A percentile compares a stretch with the other conserved stretches of the same genome.
Evolutionary conservation across 1,284 basidiomycete species (phyloP).

Genomic region (Ustilago bromivora): DNA sequence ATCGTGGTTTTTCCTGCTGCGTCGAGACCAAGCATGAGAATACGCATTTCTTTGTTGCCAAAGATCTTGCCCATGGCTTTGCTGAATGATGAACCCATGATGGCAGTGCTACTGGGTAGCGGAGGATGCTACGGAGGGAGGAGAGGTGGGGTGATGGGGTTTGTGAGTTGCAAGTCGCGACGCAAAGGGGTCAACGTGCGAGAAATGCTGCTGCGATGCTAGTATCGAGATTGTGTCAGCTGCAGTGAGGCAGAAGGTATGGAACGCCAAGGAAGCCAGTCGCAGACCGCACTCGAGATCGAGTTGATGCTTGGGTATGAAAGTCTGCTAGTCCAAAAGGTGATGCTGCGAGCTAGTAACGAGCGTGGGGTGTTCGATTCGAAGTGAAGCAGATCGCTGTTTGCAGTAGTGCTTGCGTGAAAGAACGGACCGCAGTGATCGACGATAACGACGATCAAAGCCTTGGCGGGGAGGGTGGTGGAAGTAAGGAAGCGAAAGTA

Average conservation of each 20-base stretch:
- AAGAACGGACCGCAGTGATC: background rate
- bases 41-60: slow-evolving; percentile 99
- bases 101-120: background rate
- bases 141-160: background rate
- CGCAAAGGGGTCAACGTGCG: background rate
- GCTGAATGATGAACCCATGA: slow-evolving; percentile 72
- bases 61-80: slow-evolving; percentile 86
- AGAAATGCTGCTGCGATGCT: background rate
- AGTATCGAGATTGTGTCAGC: background rate
- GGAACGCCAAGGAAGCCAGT: background rate
- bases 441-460: background rate
- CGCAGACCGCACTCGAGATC: background rate
- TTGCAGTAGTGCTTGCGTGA: background rate
- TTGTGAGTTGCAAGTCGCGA: too few relatives aligned
- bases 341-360: background rate
- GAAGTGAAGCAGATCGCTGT: background rate
- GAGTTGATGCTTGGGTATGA: slow-evolving; percentile 3
- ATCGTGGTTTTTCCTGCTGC: slow-evolving; percentile 86
- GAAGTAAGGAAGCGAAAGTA: background rate
- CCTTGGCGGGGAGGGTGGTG: background rate
- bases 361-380: background rate
- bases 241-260: background rate
- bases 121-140: background rate
- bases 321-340: slow-evolving; percentile 1
- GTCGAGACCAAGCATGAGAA: slow-evolving; percentile 87